Base-by-base conservation (phyloP, 805 yeast genomes). In the Hanseniaspora taiwanica region DNA sequence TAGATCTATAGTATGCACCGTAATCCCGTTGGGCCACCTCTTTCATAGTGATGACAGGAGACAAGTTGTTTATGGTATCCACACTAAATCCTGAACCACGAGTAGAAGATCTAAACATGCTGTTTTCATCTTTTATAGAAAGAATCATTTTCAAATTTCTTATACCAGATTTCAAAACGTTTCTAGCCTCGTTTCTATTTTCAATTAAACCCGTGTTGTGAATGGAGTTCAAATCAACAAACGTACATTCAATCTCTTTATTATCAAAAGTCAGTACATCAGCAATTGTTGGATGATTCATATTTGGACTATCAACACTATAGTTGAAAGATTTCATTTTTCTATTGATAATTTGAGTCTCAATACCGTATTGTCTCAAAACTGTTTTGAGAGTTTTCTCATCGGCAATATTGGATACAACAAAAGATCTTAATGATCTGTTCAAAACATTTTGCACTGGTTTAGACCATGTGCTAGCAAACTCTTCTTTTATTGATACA, bases 341-440 rank as follows among this genome's bases (percentile, higher is more conserved):
- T 38, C 57, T 50, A 2, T 53, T 51, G 7, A 57, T 55, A 48
- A 84, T 91, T 19, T 67, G 64, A 7, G 80, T 66, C 36, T 68
- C 66, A 7, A 62, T 47, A 2, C 59, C 59, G 43, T 58, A 52
- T 21, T 53, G 40, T 42, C 50, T 55, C 50, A 65, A 49, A 21
- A 66, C 46, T 0, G 52, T 46, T 12, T 64, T 60, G 38, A 79
- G 51, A 1, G 58, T 50, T 9, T 56, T 54, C 35, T 76, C 66
- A 53, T 89, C 97, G 21, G 66, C 65, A 36, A 65, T 71, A 51
- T 71, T 73, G 27, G 72, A 66, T 1, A 84, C 95, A 27, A 82
- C 64, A 57, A 84, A 85, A 0, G 84, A 65, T 31, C 68, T 74
- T 7, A 82, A 55, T 0, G 72, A 57, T 8, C 62, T 58, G 2